Percentiles rank a stretch among this genome's conserved stretches.
Evolutionary conservation across 345 rosid genomes (phyloP).

Genomic region (Populus pruinosa): DNA sequence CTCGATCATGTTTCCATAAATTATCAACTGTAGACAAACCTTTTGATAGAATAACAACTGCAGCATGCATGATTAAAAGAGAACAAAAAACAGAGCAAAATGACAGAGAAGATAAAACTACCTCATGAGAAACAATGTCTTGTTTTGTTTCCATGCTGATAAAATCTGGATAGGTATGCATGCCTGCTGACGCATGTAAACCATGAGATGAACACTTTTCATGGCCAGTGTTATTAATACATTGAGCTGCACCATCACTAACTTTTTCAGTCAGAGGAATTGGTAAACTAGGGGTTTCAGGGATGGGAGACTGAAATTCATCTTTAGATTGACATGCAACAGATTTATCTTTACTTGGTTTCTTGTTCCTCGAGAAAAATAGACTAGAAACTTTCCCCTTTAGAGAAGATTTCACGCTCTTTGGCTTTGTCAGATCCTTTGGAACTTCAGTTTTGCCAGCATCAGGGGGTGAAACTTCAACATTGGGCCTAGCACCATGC

Average conservation of each 20-base stretch:
- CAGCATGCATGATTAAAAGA: neutral
- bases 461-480: constrained; percentile 41
- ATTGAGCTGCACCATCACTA: constrained; percentile 23
- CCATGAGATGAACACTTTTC: constrained; percentile 42
- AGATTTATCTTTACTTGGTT: constrained; percentile 50
- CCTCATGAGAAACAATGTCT: constrained; percentile 45
- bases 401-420: constrained; percentile 57
- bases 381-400: constrained; percentile 72
- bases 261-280: constrained; percentile 29
- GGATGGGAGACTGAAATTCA: constrained; percentile 30
- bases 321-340: constrained; percentile 32
- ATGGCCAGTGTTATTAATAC: constrained; percentile 21
- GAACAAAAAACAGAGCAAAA: constrained; percentile 2
- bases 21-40: neutral
- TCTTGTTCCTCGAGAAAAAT: constrained; percentile 73
- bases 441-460: constrained; percentile 36
- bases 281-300: constrained; percentile 34
- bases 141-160: constrained; percentile 26
- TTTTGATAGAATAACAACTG: neutral
- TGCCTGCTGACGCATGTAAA: constrained; percentile 29
- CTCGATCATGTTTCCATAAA: neutral
- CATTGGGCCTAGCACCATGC: constrained; percentile 42
- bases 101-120: constrained; percentile 21
- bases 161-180: constrained; percentile 20
- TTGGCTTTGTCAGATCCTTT: constrained; percentile 50